Evolutionary conservation across 371 early-diverging fungal species (phyloP).

Genomic region (Dinochytrium kinnereticum): DNA sequence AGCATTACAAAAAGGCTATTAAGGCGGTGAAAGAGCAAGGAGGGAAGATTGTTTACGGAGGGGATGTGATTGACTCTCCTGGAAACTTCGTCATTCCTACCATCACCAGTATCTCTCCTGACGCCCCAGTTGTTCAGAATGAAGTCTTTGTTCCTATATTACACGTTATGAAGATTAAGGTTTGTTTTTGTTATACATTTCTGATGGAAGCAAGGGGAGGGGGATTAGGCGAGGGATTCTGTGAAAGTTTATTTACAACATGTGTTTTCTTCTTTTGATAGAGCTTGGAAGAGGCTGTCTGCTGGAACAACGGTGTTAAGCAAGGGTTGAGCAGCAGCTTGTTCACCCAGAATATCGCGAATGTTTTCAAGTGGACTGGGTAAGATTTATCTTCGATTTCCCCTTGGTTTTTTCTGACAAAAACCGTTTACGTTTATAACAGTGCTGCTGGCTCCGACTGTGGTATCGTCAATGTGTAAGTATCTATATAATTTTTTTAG

Average conservation of each 20-base stretch:
- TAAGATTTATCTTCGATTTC: constrained; percentile 12
- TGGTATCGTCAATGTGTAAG: constrained; percentile 88
- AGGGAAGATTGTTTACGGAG: constrained; percentile 88
- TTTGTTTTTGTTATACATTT: too few relatives aligned
- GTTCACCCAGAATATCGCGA: constrained; percentile 82
- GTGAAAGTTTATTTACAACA: neutral
- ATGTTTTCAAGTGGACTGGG: constrained; percentile 94
- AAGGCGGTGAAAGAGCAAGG: constrained; percentile 80
- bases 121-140: constrained; percentile 83
- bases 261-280: constrained; percentile 25
- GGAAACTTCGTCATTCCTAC: constrained; percentile 97
- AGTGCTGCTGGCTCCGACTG: constrained; percentile 92
- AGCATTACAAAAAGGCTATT: constrained; percentile 74
- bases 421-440: neutral
- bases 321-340: constrained; percentile 92
- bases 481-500: neutral
- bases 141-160: constrained; percentile 97
- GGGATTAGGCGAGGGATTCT: too few relatives aligned
- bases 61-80: constrained; percentile 66
- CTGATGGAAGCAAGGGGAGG: too few relatives aligned
- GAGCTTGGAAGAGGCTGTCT: constrained; percentile 86
- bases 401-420: neutral
- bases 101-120: constrained; percentile 78
- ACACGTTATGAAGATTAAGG: constrained; percentile 83
- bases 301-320: constrained; percentile 85